Conservation (phyloP, 2,329 filamentous ascomycete genomes). For the Pseudopyrenochaeta lycopersici region DNA sequence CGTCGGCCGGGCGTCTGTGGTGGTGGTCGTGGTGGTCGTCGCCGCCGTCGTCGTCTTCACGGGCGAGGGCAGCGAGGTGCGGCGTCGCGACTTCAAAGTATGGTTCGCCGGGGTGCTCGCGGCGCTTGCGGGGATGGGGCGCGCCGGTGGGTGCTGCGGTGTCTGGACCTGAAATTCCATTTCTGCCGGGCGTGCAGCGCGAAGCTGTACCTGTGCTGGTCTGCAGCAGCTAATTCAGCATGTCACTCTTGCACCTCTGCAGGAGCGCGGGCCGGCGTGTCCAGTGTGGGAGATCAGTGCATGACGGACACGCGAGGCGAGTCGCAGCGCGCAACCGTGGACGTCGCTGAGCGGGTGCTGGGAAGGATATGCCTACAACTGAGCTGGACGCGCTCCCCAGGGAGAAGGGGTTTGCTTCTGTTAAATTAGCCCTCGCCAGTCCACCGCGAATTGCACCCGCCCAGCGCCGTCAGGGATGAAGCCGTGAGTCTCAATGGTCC, state of each 20-base stretch:
- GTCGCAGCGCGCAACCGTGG: background rate
- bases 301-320: conserved; percentile 17
- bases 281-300: conserved; percentile 22
- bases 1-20: conserved; percentile 26
- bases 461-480: conserved; percentile 7
- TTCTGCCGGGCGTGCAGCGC: conserved; percentile 9
- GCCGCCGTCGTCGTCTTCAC: conserved; percentile 19
- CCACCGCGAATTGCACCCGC: conserved; percentile 5
- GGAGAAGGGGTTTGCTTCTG: conserved; percentile 3
- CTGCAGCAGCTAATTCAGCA: background rate
- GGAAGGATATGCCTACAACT: background rate
- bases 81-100: conserved; percentile 36
- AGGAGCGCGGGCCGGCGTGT: conserved; percentile 6
- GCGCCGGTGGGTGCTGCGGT: conserved; percentile 23
- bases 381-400: background rate
- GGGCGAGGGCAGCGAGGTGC: conserved; percentile 37
- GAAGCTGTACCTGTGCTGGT: conserved; percentile 5
- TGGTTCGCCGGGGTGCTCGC: conserved; percentile 26
- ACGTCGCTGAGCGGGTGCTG: background rate
- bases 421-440: conserved; percentile 1
- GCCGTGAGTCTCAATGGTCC: background rate
- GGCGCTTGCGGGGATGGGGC: conserved; percentile 26
- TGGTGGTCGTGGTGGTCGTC: too few relatives aligned
- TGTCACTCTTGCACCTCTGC: conserved; percentile 6
- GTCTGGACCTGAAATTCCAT: conserved; percentile 37